Base-by-base conservation (phyloP, 1,139 yeast species). In the Blastobotrys proliferans region DNA sequence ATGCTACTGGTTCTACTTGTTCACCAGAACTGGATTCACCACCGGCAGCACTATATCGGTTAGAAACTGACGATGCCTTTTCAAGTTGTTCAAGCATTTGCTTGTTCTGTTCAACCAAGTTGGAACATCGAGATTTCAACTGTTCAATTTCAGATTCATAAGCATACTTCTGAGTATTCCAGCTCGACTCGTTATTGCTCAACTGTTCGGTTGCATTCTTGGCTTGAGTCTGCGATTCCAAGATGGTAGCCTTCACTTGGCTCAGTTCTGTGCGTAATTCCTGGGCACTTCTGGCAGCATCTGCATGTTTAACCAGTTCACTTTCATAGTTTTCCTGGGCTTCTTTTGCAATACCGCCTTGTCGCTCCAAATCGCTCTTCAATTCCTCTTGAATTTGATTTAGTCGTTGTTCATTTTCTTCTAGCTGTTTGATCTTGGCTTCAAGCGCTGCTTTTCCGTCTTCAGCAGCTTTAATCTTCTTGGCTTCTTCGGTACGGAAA, bases 61-160 rank as follows among this genome's bases (percentile, higher is more conserved):
- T 16, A 4, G 13, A 11, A 4, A 20, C 9, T 9, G 27, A 10
- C 11, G 24, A 25, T 20, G 43, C 26, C 24, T 61, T 56, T 48
- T 86, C 94, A 30, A 87, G 64, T 60, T 85, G 94, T 51, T 79
- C 81, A 53, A 83, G 74, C 25, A 86, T 67, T 10, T 85, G 68
- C 39, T 74, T 69, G 57, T 86, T 84, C 57, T 86, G 95, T 18
- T 76, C 70, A 24, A 76, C 68, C 38, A 84, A 63, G 44, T 83
- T 92, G 21, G 74, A 69, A 22, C 76, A 58, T 50, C 79, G 73
- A 1, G 66, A 54, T 25, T 69, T 70, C 8, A 76, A 66, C 18
- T 63, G 57, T 10, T 68, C 69, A 40, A 83, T 58, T 46, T 83
- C 82, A 30, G 76, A 79, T 50, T 79, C 81, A 26, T 77, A 62